Conservation (phyloP, 306 rosid genomes). For the Dicorynia guianensis region DNA sequence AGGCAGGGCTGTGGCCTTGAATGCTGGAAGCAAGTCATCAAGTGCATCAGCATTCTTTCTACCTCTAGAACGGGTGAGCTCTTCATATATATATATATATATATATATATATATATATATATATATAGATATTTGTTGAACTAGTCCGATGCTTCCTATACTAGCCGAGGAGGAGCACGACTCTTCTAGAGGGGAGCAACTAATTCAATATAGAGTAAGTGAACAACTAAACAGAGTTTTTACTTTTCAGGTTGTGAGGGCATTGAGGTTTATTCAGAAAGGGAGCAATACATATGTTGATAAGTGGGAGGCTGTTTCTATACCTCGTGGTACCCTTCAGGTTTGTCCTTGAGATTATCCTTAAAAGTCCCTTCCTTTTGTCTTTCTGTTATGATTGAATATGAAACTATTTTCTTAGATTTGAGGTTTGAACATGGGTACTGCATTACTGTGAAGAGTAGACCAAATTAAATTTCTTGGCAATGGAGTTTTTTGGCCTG, state of each 20-base stretch:
- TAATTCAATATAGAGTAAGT: conserved; percentile 36
- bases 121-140: background rate
- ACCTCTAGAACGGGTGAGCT: conserved; percentile 86
- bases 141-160: conserved; percentile 35
- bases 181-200: conserved; percentile 36
- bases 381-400: conserved; percentile 15
- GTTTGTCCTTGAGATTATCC: conserved; percentile 65
- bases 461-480: background rate
- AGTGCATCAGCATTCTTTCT: conserved; percentile 95
- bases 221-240: conserved; percentile 33
- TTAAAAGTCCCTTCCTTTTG: conserved; percentile 16
- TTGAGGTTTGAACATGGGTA: conserved; percentile 10
- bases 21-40: conserved; percentile 98
- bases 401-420: background rate
- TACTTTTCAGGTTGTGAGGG: conserved; percentile 86
- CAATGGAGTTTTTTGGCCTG: background rate
- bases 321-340: conserved; percentile 99
- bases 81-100: conserved; percentile 26
- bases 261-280: conserved; percentile 76
- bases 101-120: too few species aligned
- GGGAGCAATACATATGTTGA: conserved; percentile 65
- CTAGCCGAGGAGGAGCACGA: conserved; percentile 39
- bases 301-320: conserved; percentile 82
- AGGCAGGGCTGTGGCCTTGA: conserved; percentile 95
- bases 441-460: conserved; percentile 23